Evolutionary conservation across 2,329 filamentous ascomycete species (phyloP).

Genomic region (Ophidiomyces ophidiicola): DNA sequence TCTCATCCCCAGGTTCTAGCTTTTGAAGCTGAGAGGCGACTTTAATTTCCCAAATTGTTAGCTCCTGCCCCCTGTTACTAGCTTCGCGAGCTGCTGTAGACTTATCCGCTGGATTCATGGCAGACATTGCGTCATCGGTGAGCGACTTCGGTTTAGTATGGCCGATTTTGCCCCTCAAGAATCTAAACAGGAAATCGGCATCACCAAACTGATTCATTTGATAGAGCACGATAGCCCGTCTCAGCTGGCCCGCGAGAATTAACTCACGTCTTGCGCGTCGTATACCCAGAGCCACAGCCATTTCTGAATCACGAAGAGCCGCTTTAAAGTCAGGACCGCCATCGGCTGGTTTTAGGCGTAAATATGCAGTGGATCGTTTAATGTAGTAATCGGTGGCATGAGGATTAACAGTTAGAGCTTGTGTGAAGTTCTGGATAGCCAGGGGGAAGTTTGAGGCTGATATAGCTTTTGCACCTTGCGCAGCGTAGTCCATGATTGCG

Average conservation of each 20-base stretch:
- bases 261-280: conserved; percentile 61
- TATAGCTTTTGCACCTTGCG: conserved; percentile 50
- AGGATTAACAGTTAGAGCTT: conserved; percentile 50
- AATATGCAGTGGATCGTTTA: conserved; percentile 66
- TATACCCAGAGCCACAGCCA: conserved; percentile 49
- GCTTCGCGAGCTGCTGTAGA: neutral
- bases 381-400: conserved; percentile 67
- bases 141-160: conserved; percentile 26
- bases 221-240: conserved; percentile 62
- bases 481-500: conserved; percentile 40
- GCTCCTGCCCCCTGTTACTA: conserved; percentile 23
- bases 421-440: conserved; percentile 57
- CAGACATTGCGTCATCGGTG: conserved; percentile 23
- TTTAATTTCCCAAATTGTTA: conserved; percentile 50
- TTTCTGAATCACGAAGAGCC: conserved; percentile 59
- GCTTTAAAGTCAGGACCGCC: conserved; percentile 28
- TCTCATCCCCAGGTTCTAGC: conserved; percentile 40
- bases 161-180: conserved; percentile 41
- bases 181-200: conserved; percentile 56
- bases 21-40: conserved; percentile 40
- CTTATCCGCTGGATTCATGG: conserved; percentile 13
- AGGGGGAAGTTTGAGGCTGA: conserved; percentile 50
- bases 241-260: conserved; percentile 69
- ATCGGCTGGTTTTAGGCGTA: conserved; percentile 46
- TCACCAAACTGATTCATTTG: conserved; percentile 61